Evolutionary conservation across 2,329 filamentous ascomycete species (phyloP).

Genomic region (Geosmithia morbida): DNA sequence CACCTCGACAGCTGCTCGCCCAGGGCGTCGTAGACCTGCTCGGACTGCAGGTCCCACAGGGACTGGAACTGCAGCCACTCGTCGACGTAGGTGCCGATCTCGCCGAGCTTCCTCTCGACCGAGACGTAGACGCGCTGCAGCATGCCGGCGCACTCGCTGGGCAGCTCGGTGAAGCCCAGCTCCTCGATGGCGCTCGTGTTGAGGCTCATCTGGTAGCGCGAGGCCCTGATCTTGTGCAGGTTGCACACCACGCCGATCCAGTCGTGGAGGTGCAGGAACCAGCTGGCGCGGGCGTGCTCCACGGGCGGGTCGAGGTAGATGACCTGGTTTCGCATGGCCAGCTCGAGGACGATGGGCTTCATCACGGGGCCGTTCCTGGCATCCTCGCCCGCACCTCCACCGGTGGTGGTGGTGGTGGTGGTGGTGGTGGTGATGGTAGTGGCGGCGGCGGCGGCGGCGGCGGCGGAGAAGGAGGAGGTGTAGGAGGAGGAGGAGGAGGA

Average conservation of each 20-base stretch:
- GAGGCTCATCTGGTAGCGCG: conserved; percentile 81
- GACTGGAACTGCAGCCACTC: conserved; percentile 99
- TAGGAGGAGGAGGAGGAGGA: too few relatives aligned
- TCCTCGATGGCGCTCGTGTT: conserved; percentile 52
- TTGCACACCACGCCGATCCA: conserved; percentile 93
- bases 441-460: conserved; percentile 13
- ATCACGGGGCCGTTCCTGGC: conserved; percentile 42
- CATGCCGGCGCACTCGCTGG: conserved; percentile 66
- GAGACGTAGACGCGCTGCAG: conserved; percentile 69
- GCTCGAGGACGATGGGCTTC: conserved; percentile 68
- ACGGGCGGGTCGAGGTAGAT: conserved; percentile 92
- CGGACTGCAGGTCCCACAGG: conserved; percentile 91
- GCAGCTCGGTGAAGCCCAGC: conserved; percentile 69
- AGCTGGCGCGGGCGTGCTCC: conserved; percentile 81
- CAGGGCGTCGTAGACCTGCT: conserved; percentile 84
- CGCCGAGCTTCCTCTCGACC: conserved; percentile 68
- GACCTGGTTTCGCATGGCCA: conserved; percentile 95
- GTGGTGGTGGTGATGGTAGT: too few relatives aligned
- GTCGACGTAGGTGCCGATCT: conserved; percentile 77
- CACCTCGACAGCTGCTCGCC: conserved; percentile 85
- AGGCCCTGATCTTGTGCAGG: conserved; percentile 85
- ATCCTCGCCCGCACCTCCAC: conserved; percentile 19
- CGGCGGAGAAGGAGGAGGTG: too few relatives aligned
- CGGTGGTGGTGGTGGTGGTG: background rate
- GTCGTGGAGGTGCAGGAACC: conserved; percentile 82